Evolutionary conservation across 1,284 basidiomycete species (phyloP).

Genomic region (Papiliotrema fonsecae): DNA sequence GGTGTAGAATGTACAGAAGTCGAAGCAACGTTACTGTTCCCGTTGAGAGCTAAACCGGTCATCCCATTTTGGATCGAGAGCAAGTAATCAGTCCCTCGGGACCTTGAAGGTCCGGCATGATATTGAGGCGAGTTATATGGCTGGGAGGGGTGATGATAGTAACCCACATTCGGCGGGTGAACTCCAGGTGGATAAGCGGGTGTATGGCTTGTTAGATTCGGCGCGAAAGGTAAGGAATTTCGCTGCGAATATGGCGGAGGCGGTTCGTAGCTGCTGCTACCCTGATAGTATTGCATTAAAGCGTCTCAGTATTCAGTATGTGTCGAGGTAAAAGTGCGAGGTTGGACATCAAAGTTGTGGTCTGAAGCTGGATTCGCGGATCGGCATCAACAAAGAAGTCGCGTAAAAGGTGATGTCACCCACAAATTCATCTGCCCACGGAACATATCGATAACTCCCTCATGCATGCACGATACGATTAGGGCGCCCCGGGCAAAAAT

Average conservation of each 20-base stretch:
- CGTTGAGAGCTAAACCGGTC: not conserved
- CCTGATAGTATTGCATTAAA: too few relatives aligned
- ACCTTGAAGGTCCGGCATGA: not conserved
- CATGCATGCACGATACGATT: too few relatives aligned
- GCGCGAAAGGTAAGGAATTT: not conserved
- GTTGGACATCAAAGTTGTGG: too few relatives aligned
- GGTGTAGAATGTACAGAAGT: not conserved
- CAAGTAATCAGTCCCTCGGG: conserved; percentile 1
- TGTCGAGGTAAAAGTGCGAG: too few relatives aligned
- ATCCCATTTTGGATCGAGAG: not conserved
- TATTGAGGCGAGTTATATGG: not conserved
- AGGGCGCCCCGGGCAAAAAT: too few relatives aligned
- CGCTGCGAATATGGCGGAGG: not conserved
- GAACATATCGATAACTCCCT: too few relatives aligned
- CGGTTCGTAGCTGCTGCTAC: too few relatives aligned
- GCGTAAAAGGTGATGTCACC: too few relatives aligned
- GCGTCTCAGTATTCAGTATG: too few relatives aligned
- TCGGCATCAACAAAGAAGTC: too few relatives aligned
- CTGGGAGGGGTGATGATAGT: not conserved
- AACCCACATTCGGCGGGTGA: not conserved
- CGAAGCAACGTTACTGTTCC: not conserved
- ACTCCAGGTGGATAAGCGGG: not conserved
- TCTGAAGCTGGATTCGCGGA: too few relatives aligned
- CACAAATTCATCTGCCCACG: too few relatives aligned
- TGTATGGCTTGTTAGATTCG: not conserved